phyloP scores from a whole-genome alignment of 805 yeast species.

The Yamadazyma ubonensis region DNA sequence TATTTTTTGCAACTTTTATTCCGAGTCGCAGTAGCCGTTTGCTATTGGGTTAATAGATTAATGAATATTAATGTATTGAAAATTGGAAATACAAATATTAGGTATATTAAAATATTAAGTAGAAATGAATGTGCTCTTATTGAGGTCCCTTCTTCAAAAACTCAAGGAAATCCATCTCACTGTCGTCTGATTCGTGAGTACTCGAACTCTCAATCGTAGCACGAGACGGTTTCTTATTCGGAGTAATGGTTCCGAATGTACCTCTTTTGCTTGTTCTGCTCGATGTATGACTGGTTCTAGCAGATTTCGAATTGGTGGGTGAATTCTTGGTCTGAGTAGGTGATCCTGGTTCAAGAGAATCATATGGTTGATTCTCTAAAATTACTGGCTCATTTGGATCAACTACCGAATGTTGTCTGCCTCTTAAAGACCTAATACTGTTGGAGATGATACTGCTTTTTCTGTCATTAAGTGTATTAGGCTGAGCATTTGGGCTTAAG shows the following conservation, averaged over 20 bases:
- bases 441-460: constrained; percentile 14
- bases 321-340: constrained; percentile 2
- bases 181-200: constrained; percentile 20
- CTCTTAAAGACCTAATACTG: constrained; percentile 13
- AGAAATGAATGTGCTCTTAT: not conserved
- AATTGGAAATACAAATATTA: too few species aligned
- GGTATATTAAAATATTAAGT: not conserved
- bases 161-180: constrained; percentile 48
- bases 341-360: constrained; percentile 9
- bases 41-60: not conserved
- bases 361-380: constrained; percentile 17
- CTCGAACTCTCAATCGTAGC: constrained; percentile 10
- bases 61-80: not conserved
- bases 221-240: constrained; percentile 13
- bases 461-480: constrained; percentile 4
- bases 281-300: constrained; percentile 16
- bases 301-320: not conserved
- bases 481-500: constrained; percentile 7
- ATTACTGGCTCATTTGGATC: constrained; percentile 21
- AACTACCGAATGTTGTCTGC: constrained; percentile 19
- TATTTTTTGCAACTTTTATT: too few species aligned
- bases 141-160: constrained; percentile 44
- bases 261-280: constrained; percentile 13
- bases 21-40: too few species aligned
- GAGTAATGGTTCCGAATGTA: constrained; percentile 15